Evolutionary conservation across 2,329 filamentous ascomycete genomes (phyloP).

Genomic region (Calonectria honghensis): DNA sequence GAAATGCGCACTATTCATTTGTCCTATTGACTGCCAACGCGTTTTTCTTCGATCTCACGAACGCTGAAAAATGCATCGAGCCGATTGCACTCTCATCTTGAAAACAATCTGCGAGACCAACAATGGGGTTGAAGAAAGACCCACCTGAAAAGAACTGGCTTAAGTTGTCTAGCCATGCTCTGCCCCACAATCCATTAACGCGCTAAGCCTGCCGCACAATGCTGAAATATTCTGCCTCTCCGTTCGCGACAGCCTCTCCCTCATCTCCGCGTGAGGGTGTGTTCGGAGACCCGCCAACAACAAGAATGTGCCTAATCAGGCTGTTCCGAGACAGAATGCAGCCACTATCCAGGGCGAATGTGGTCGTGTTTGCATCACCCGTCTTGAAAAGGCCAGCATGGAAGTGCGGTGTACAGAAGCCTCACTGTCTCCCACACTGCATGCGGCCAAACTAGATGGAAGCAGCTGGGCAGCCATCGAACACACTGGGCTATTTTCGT

Average conservation of each 20-base stretch:
- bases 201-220: conserved; percentile 2
- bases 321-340: conserved; percentile 9
- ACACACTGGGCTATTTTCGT: neutral
- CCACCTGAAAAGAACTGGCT: neutral
- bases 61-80: too few species aligned
- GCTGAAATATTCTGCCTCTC: conserved; percentile 3
- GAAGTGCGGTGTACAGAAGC: conserved; percentile 6
- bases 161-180: neutral
- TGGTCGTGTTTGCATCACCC: conserved; percentile 11
- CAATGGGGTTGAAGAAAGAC: neutral
- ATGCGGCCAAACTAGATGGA: neutral
- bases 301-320: conserved; percentile 9
- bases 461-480: conserved; percentile 19
- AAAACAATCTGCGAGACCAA: too few species aligned
- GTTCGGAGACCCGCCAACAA: neutral
- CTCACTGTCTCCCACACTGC: conserved; percentile 9
- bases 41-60: neutral
- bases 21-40: neutral
- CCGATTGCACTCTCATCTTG: neutral
- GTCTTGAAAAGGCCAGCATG: neutral
- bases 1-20: neutral
- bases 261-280: neutral
- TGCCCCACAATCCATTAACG: neutral
- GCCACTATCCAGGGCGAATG: neutral
- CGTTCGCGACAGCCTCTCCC: neutral